Evolutionary conservation across 2,329 filamentous ascomycete species (phyloP), one percentile per base, ranked within the genome.

Genomic region (Colletotrichum zoysiae): DNA sequence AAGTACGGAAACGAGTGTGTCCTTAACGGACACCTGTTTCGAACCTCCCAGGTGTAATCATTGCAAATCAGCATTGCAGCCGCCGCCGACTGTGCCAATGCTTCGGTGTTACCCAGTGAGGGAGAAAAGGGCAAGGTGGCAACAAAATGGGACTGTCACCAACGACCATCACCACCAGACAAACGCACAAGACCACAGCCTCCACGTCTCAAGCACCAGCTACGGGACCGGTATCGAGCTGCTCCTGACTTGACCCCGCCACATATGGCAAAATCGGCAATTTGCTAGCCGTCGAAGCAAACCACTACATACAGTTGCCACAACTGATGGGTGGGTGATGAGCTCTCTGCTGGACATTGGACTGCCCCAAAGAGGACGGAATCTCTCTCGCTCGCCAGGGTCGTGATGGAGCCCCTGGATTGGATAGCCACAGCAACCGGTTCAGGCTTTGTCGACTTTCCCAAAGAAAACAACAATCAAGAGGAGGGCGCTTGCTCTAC

Each of bases 101-200:
- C 9, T 61, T 58, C 12, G 7, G n/a, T 26, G 14, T 40, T 40
- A 6, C 56, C 60, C 23, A 53, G n/a, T 42, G 20, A n/a, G n/a
- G 38, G 16, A 26, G 35, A 11, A 63, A 48, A 53, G 46, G 35
- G 46, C 33, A 50, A 63, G 35, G 60, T 63, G 48, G 60, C 60
- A 63, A 42, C 60, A 63, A 63, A 20, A 51, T 35, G 35, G n/a
- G 16, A 63, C 23, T 20, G 46, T 30, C n/a, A n/a, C 6, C 48
- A 42, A 14, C 18, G 20, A 30, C 48, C 5, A 35, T n/a, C 35
- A 40, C 18, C 35, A 38, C 7, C n/a, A 38, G 18, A 53, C 16
- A n/a, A 20, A n/a, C 16, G 26, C 60, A 53, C 48, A 40, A 8
- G 8, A 30, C 46, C 16, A 5, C 16, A 2, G n/a, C 14, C 38